Evolutionary conservation across 345 rosid genomes (phyloP).

Genomic region (Erucastrum elatum): DNA sequence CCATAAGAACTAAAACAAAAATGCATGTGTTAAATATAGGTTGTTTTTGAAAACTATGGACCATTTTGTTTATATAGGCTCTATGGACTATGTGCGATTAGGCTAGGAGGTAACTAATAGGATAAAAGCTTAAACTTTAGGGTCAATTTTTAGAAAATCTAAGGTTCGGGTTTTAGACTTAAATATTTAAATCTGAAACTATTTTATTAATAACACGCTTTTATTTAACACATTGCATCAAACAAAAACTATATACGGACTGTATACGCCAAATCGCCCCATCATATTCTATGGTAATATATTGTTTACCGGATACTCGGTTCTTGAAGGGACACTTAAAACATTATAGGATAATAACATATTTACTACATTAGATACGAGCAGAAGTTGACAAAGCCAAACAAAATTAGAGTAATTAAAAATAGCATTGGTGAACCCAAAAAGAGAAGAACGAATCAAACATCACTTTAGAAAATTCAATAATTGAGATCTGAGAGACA

Average conservation of each 20-base stretch:
- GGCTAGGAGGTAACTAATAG: background rate
- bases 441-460: conserved; percentile 38
- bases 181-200: background rate
- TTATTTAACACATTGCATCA: background rate
- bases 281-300: background rate
- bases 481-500: conserved; percentile 41
- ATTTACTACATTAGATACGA: background rate
- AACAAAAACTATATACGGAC: background rate
- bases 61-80: background rate
- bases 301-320: conserved; percentile 10
- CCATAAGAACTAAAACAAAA: background rate
- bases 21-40: background rate
- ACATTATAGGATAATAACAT: background rate
- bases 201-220: background rate
- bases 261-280: background rate
- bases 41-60: background rate
- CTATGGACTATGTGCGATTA: background rate
- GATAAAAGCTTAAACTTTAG: background rate
- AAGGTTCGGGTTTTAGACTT: background rate
- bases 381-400: conserved; percentile 29
- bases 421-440: background rate
- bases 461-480: conserved; percentile 32
- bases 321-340: conserved; percentile 27
- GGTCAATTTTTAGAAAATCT: background rate
- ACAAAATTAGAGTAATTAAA: background rate